Percentiles rank a stretch among this genome's conserved stretches.
phyloP scores from a whole-genome alignment of 73 alveolate species.

The Paramecium tetraurelia region DNA sequence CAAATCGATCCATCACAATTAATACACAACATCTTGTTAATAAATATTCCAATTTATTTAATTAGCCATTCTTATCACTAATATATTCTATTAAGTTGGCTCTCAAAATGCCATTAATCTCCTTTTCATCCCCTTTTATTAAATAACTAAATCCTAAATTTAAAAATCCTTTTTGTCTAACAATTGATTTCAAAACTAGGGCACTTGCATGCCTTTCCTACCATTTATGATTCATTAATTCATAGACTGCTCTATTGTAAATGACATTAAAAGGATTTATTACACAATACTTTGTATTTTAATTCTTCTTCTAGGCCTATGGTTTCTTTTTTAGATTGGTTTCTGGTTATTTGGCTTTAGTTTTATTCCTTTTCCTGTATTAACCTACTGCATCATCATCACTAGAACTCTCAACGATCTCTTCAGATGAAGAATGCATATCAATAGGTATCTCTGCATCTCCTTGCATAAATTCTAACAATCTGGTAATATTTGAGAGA shows the following conservation, averaged over 20 bases:
- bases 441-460: neutral
- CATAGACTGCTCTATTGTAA: slow-evolving; percentile 40
- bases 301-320: neutral
- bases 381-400: slow-evolving; percentile 28
- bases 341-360: neutral
- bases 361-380: neutral
- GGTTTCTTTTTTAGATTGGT: neutral
- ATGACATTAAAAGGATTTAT: slow-evolving; percentile 43
- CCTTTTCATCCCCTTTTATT: slow-evolving; percentile 3
- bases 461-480: neutral
- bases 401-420: neutral
- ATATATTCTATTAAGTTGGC: neutral
- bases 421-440: neutral
- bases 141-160: slow-evolving; percentile 7
- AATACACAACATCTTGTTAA: slow-evolving; percentile 40
- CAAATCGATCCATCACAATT: slow-evolving; percentile 29
- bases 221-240: slow-evolving; percentile 41
- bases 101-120: neutral
- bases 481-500: neutral
- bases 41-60: neutral
- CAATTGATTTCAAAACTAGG: slow-evolving; percentile 1
- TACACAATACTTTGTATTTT: neutral
- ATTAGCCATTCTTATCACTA: neutral
- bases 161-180: slow-evolving; percentile 8
- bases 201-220: slow-evolving; percentile 42